These are phyloP conservation scores for Trichoderma oligosporum DNA, from an alignment of 2,329 filamentous ascomycete species.

Conservation along the genomic window DNA sequence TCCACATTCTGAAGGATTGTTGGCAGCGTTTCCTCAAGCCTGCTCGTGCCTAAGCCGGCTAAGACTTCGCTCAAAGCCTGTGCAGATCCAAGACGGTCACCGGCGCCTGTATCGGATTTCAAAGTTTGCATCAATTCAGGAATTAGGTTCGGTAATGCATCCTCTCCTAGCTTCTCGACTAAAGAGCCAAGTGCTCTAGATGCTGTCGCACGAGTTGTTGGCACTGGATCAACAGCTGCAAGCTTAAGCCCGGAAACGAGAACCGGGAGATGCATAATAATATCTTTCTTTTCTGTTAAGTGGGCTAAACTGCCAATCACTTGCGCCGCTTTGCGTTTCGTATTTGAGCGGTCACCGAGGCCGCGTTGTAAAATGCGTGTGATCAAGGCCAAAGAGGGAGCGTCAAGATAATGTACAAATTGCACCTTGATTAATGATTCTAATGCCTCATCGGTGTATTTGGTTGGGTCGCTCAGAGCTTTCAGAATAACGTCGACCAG, in stretches of 20 bases:
- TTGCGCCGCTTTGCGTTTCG: slow-evolving; percentile 93
- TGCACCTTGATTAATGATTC: slow-evolving; percentile 96
- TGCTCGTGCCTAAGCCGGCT: slow-evolving; percentile 85
- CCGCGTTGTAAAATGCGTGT: slow-evolving; percentile 94
- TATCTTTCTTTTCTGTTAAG: slow-evolving; percentile 92
- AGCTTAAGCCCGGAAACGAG: slow-evolving; percentile 84
- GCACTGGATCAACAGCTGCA: slow-evolving; percentile 91
- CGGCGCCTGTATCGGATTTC: slow-evolving; percentile 94
- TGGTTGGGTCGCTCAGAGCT: slow-evolving; percentile 94
- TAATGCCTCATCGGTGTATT: slow-evolving; percentile 91
- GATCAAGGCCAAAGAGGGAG: slow-evolving; percentile 89
- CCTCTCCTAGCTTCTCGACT: slow-evolving; percentile 97
- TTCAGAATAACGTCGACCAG: slow-evolving; percentile 89
- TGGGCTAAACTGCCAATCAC: slow-evolving; percentile 98
- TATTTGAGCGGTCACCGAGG: slow-evolving; percentile 83
- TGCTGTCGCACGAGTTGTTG: slow-evolving; percentile 90
- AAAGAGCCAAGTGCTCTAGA: slow-evolving; percentile 93
- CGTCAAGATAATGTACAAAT: slow-evolving; percentile 97
- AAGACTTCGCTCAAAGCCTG: slow-evolving; percentile 96
- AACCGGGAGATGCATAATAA: slow-evolving; percentile 85
- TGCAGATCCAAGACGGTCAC: slow-evolving; percentile 90
- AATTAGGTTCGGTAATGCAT: slow-evolving; percentile 93
- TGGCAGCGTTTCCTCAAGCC: slow-evolving; percentile 91
- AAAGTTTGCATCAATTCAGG: slow-evolving; percentile 96
- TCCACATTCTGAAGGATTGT: slow-evolving; percentile 95